phyloP scores from a whole-genome alignment of 1,284 basidiomycete species.

The Pisolithus thermaeus region DNA sequence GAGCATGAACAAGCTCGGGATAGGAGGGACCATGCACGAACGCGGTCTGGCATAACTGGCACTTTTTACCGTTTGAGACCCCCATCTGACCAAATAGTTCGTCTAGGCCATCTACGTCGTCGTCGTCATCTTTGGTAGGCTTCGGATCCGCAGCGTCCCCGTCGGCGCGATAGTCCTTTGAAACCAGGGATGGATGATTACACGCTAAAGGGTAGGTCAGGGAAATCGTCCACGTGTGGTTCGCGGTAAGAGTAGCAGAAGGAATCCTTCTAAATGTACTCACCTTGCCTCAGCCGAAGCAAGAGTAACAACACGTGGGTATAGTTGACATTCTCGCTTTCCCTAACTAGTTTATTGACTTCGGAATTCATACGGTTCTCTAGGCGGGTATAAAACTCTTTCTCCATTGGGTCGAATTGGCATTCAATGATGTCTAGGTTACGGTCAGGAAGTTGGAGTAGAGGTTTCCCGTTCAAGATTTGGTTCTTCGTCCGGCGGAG shows the following conservation, averaged over 20 bases:
- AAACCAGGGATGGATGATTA: constrained; percentile 80
- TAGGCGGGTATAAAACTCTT: constrained; percentile 76
- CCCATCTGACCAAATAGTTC: constrained; percentile 70
- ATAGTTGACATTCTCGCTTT: constrained; percentile 60
- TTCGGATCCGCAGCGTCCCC: constrained; percentile 68
- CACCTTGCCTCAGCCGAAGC: constrained; percentile 85
- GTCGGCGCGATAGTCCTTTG: constrained; percentile 68
- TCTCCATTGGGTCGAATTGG: constrained; percentile 68
- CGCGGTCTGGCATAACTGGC: constrained; percentile 70
- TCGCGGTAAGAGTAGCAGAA: neutral
- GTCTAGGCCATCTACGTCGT: constrained; percentile 63
- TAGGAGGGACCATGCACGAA: constrained; percentile 34
- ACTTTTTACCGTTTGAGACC: constrained; percentile 55
- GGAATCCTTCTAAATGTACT: constrained; percentile 10
- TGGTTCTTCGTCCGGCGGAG: constrained; percentile 86
- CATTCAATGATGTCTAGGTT: constrained; percentile 71
- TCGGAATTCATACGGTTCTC: constrained; percentile 69
- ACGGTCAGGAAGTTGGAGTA: constrained; percentile 81
- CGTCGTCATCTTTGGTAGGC: constrained; percentile 44
- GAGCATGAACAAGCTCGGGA: neutral
- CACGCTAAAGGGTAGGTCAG: constrained; percentile 52
- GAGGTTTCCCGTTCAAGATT: constrained; percentile 74
- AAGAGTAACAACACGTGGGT: constrained; percentile 83
- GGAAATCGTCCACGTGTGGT: neutral
- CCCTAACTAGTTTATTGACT: constrained; percentile 66